Evolutionary conservation across 257 asterid genomes (phyloP), one percentile per base, ranked within the genome.

Genomic region (Galeopsis tetrahit): DNA sequence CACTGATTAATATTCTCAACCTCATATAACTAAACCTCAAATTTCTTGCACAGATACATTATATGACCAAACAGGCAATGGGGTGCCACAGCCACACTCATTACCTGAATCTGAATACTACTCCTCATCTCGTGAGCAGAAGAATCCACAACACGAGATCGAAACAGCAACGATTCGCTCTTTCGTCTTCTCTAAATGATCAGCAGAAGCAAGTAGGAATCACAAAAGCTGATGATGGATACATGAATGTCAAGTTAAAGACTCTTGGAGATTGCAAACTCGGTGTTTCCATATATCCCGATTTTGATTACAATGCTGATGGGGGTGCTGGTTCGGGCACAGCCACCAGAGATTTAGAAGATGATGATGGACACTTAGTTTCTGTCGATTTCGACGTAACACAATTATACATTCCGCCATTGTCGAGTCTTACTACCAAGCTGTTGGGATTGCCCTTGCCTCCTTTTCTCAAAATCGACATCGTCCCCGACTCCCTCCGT

Each of bases 381-480:
- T 63, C 60, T 10, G 83, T 90, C n/a, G 81, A 89, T 14, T 91
- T 89, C 42, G 90, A 91, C 53, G 69, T 80, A 51, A 34, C 76
- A 32, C 79, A 79, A 2, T 73, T 93, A 57, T 87, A 82, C 48
- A 87, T 91, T 39, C 97, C 97, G 15, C 91, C 97, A 7, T 70
- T 93, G 32, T 87, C 96, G 1, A 53, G 85, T 14, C 86, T 88
- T 74, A 90, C 98, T 0, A 88, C 98, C 55, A 91, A 85, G 82
- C 87, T 91, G 81, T 60, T 93, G 83, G 97, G 98, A 52, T 48
- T 89, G 72, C 94, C 96, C 1, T 80, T 93, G 90, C 97, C 97
- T 5, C 96, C 96, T 10, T 84, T 93, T 69, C 79, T 88, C 66
- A 91, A 74, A 64, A 93, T 93, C 55, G 92, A 85, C 33, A 82